These are phyloP conservation scores for Arthrobotrys sphaeroides DNA, from an alignment of 2,329 filamentous ascomycete genomes.

Conservation along the genomic window DNA sequence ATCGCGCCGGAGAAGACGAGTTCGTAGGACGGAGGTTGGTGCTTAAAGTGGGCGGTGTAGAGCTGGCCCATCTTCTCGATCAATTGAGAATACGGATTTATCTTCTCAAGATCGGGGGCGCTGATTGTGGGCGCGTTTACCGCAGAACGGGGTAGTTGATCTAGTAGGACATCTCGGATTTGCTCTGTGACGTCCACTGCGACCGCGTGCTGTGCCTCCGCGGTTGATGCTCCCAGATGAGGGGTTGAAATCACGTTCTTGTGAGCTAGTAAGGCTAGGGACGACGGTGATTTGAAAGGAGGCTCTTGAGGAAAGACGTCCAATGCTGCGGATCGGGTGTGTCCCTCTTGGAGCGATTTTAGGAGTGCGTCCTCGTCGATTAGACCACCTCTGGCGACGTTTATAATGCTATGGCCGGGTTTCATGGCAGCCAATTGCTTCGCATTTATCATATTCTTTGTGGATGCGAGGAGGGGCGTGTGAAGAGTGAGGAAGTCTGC, in stretches of 20 bases:
- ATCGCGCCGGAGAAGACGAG: constrained; percentile 80
- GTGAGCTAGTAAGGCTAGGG: constrained; percentile 72
- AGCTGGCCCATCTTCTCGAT: constrained; percentile 81
- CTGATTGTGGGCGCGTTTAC: constrained; percentile 85
- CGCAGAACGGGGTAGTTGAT: constrained; percentile 77
- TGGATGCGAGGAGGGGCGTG: constrained; percentile 80
- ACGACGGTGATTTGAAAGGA: constrained; percentile 68
- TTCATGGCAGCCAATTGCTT: constrained; percentile 77
- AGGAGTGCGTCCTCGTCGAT: constrained; percentile 80
- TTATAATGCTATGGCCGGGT: constrained; percentile 75
- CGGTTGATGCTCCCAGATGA: constrained; percentile 80
- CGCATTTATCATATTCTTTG: constrained; percentile 75
- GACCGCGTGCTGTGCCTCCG: constrained; percentile 85
- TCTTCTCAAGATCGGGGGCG: constrained; percentile 79
- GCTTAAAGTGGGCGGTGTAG: constrained; percentile 78
- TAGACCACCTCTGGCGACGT: constrained; percentile 81
- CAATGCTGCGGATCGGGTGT: constrained; percentile 78
- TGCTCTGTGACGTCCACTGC: constrained; percentile 84
- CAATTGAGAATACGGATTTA: constrained; percentile 78
- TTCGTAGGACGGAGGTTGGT: constrained; percentile 67
- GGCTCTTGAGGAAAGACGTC: constrained; percentile 84
- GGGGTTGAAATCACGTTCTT: constrained; percentile 79
- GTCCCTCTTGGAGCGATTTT: constrained; percentile 74
- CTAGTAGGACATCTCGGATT: constrained; percentile 76
- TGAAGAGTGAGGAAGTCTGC: constrained; percentile 84